These are phyloP conservation scores for Fraxinus ornus DNA, from an alignment of 305 asterid species.

Conservation along the genomic window DNA sequence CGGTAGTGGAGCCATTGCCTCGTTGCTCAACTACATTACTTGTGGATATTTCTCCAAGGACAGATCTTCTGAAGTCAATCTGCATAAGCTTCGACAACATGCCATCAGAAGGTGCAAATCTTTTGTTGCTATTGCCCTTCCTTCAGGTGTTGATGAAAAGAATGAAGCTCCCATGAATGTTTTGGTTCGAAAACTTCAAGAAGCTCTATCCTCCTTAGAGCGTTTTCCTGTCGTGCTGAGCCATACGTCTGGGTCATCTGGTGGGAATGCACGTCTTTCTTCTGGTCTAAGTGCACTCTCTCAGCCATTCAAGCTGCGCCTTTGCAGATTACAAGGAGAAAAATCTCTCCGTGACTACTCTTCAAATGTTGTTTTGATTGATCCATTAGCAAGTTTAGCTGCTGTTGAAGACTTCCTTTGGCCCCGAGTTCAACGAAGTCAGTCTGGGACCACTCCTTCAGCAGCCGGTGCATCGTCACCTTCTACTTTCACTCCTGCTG, in stretches of 20 bases:
- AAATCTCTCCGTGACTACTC: slow-evolving; percentile 97
- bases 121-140: slow-evolving; percentile 81
- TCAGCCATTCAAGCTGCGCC: slow-evolving; percentile 92
- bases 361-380: slow-evolving; percentile 84
- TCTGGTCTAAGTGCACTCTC: slow-evolving; percentile 91
- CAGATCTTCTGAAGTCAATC: slow-evolving; percentile 63
- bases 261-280: slow-evolving; percentile 82
- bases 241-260: slow-evolving; percentile 73
- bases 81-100: slow-evolving; percentile 74
- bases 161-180: slow-evolving; percentile 62
- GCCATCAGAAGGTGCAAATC: slow-evolving; percentile 80
- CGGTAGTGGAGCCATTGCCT: slow-evolving; percentile 87
- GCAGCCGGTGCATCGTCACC: slow-evolving; percentile 58
- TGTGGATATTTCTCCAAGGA: slow-evolving; percentile 88
- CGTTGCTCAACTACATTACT: slow-evolving; percentile 82
- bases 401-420: slow-evolving; percentile 95
- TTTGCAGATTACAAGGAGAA: slow-evolving; percentile 93
- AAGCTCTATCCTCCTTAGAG: slow-evolving; percentile 85
- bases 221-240: slow-evolving; percentile 95
- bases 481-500: slow-evolving; percentile 60
- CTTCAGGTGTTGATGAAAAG: slow-evolving; percentile 47
- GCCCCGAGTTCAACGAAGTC: slow-evolving; percentile 87
- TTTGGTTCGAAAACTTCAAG: slow-evolving; percentile 86
- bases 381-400: slow-evolving; percentile 93
- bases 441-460: slow-evolving; percentile 55